A percentile compares a stretch with the other conserved stretches of the same genome.
These are phyloP conservation scores for Rhodotorula kratochvilovae DNA, from an alignment of 768 basidiomycete species.

Conservation along the genomic window DNA sequence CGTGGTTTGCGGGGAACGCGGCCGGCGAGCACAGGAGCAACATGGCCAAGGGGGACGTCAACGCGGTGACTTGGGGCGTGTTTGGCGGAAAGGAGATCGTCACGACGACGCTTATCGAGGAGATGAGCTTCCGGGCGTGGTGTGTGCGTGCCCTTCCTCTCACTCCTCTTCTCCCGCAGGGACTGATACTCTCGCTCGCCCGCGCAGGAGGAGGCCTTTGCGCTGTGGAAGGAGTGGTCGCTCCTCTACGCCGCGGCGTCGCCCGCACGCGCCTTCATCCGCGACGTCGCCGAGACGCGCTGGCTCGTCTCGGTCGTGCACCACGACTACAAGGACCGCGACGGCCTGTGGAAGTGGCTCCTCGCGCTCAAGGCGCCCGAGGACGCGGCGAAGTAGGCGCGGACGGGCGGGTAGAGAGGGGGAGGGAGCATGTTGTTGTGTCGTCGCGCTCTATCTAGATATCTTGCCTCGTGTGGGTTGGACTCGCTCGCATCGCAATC, in stretches of 20 bases:
- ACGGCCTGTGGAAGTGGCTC: slow-evolving; percentile 81
- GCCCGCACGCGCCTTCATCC: slow-evolving; percentile 65
- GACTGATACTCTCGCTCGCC: neutral
- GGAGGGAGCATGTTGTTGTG: neutral
- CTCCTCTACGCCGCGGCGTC: slow-evolving; percentile 75
- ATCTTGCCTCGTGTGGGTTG: too few relatives aligned
- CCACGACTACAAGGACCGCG: slow-evolving; percentile 78
- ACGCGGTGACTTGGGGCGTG: slow-evolving; percentile 98
- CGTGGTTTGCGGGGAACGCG: slow-evolving; percentile 72
- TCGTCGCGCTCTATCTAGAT: too few relatives aligned
- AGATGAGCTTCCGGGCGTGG: slow-evolving; percentile 91
- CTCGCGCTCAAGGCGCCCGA: slow-evolving; percentile 45
- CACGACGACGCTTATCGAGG: slow-evolving; percentile 94
- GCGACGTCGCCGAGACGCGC: slow-evolving; percentile 62
- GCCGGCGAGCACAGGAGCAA: slow-evolving; percentile 78
- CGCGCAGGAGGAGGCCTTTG: slow-evolving; percentile 84
- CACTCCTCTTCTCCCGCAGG: neutral
- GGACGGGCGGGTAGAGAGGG: neutral
- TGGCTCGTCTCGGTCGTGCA: slow-evolving; percentile 92
- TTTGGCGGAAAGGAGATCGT: slow-evolving; percentile 94
- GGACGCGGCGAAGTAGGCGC: neutral
- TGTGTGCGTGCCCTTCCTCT: slow-evolving; percentile 59
- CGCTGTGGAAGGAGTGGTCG: slow-evolving; percentile 93
- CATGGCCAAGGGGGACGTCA: slow-evolving; percentile 69
- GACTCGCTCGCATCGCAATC: too few relatives aligned